Evolutionary conservation across 1,139 yeast species (phyloP).

Genomic region (Sugiyamaella xylanicola): DNA sequence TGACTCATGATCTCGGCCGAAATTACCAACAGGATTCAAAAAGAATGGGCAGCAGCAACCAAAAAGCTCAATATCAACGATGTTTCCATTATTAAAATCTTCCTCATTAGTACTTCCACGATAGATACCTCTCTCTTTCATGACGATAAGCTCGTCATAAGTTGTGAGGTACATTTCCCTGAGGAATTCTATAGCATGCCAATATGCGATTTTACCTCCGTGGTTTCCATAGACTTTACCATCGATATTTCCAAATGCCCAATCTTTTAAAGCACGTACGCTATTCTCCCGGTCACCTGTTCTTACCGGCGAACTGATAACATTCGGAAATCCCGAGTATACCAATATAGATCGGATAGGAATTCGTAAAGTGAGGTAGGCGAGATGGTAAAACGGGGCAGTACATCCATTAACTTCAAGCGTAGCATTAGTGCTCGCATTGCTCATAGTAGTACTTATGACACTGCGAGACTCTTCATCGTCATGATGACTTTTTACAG

Average conservation of each 20-base stretch:
- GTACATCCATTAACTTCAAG: constrained; percentile 33
- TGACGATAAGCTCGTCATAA: constrained; percentile 22
- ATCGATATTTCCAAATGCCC: constrained; percentile 25
- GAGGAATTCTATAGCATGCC: constrained; percentile 36
- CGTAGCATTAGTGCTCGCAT: constrained; percentile 1
- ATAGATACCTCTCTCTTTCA: constrained; percentile 18
- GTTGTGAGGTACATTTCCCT: constrained; percentile 35
- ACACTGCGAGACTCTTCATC: constrained; percentile 10
- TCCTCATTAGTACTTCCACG: constrained; percentile 20
- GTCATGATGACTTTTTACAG: not conserved
- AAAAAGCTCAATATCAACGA: constrained; percentile 22
- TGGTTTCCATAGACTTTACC: constrained; percentile 23
- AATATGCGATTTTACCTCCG: constrained; percentile 31
- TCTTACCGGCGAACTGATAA: constrained; percentile 53
- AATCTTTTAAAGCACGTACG: constrained; percentile 26
- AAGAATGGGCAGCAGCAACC: constrained; percentile 25
- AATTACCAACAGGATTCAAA: constrained; percentile 5
- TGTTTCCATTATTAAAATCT: constrained; percentile 20
- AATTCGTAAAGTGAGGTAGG: constrained; percentile 70
- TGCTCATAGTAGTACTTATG: constrained; percentile 6
- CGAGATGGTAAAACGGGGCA: constrained; percentile 46
- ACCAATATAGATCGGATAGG: constrained; percentile 72
- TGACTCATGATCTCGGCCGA: constrained; percentile 14
- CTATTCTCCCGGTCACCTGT: constrained; percentile 27
- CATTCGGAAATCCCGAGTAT: constrained; percentile 78